Evolutionary conservation across 164 flowering plant genomes (phyloP).

Genomic region (Nymphaea thermarum): DNA sequence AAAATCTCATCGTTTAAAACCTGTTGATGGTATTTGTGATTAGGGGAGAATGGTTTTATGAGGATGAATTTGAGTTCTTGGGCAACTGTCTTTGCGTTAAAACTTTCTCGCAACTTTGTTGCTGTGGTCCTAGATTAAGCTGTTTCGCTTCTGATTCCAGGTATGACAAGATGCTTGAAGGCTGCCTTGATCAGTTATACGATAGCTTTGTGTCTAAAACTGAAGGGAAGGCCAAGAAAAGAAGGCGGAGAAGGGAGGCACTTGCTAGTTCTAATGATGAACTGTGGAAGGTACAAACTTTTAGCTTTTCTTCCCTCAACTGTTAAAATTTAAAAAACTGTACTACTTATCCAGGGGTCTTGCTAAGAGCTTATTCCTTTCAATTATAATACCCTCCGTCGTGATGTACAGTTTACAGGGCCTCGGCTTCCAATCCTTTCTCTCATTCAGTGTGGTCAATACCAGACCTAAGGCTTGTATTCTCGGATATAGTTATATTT

Average conservation of each 20-base stretch:
- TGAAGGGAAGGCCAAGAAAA: slow-evolving; percentile 65
- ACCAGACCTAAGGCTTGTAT: too few species aligned
- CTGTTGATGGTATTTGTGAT: too few species aligned
- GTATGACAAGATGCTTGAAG: slow-evolving; percentile 67
- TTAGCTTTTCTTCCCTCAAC: too few species aligned
- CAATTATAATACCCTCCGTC: too few species aligned
- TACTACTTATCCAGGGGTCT: too few species aligned
- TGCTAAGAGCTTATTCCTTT: neutral
- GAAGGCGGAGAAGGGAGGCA: slow-evolving; percentile 58
- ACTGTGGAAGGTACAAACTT: slow-evolving; percentile 41
- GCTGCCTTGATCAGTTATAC: slow-evolving; percentile 69
- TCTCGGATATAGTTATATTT: too few species aligned
- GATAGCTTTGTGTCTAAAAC: slow-evolving; percentile 46
- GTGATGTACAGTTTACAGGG: too few species aligned
- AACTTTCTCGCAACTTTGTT: too few species aligned
- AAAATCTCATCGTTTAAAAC: neutral
- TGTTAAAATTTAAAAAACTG: too few species aligned
- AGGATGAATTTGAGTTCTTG: neutral
- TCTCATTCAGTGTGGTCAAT: too few species aligned
- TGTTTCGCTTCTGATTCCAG: slow-evolving; percentile 17
- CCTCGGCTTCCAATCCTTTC: too few species aligned
- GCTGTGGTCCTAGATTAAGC: neutral
- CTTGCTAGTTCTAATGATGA: slow-evolving; percentile 30
- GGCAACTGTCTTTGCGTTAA: neutral
- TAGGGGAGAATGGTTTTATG: too few species aligned